Evolutionary conservation across 1,284 basidiomycete species (phyloP).

Genomic region (Cerioporus squamosus): DNA sequence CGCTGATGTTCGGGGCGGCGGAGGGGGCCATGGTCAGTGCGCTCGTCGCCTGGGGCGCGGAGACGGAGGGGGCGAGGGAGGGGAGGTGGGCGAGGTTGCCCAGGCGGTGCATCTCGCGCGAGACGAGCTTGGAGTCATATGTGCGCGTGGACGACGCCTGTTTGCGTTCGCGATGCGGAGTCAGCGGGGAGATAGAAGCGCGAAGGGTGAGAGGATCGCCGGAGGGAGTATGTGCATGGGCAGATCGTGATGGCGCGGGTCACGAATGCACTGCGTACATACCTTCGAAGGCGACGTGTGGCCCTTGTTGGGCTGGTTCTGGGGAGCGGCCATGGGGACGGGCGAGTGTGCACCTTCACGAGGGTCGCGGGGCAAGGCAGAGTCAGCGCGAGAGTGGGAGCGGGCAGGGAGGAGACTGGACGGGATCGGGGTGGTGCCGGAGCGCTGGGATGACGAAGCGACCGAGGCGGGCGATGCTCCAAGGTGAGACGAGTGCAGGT

Average conservation of each 20-base stretch:
- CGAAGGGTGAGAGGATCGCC: background rate
- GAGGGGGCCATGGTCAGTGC: slow-evolving; percentile 15
- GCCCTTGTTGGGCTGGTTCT: slow-evolving; percentile 33
- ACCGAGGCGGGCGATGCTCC: background rate
- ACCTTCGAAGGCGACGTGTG: slow-evolving; percentile 75
- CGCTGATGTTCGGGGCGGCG: slow-evolving; percentile 4
- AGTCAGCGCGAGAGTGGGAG: slow-evolving; percentile 34
- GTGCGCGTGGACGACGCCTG: slow-evolving; percentile 61
- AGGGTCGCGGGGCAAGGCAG: slow-evolving; percentile 18
- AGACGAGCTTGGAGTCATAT: slow-evolving; percentile 73
- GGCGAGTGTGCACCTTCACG: slow-evolving; percentile 34
- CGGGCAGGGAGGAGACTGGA: slow-evolving; percentile 29
- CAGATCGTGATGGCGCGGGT: too few species aligned
- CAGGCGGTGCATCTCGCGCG: slow-evolving; percentile 78
- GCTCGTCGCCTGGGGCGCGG: slow-evolving; percentile 39
- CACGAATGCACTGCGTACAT: too few species aligned
- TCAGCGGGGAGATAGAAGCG: background rate
- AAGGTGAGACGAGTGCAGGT: too few species aligned
- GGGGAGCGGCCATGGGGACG: slow-evolving; percentile 25
- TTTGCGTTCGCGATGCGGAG: background rate
- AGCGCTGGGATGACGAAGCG: slow-evolving; percentile 24
- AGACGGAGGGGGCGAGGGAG: slow-evolving; percentile 41
- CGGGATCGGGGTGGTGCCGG: slow-evolving; percentile 24
- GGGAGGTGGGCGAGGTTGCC: slow-evolving; percentile 59
- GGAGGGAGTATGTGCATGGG: too few species aligned